Conservation (phyloP, 2,329 filamentous ascomycete genomes). For the Fusarium cicatricum region DNA sequence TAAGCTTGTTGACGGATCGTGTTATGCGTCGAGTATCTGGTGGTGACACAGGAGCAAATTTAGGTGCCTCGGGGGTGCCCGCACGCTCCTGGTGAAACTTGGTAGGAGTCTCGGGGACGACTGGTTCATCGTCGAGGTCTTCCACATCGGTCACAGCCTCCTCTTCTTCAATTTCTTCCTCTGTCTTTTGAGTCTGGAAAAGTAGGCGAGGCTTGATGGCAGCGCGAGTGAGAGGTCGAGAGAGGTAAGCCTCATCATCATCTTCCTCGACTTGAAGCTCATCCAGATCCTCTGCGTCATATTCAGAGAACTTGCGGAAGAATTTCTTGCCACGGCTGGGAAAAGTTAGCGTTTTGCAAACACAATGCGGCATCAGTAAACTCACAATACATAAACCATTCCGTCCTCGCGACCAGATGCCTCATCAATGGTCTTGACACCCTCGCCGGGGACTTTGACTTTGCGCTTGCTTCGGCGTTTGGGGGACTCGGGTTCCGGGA, state of each 20-base stretch:
- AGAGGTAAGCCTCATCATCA: slow-evolving; percentile 47
- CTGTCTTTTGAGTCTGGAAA: slow-evolving; percentile 64
- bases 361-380: slow-evolving; percentile 39
- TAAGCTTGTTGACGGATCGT: slow-evolving; percentile 62
- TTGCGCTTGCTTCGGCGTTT: slow-evolving; percentile 64
- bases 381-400: slow-evolving; percentile 80
- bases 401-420: slow-evolving; percentile 73
- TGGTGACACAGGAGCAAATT: slow-evolving; percentile 66
- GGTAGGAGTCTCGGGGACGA: slow-evolving; percentile 49
- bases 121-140: slow-evolving; percentile 47
- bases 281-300: slow-evolving; percentile 46
- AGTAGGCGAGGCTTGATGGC: slow-evolving; percentile 76
- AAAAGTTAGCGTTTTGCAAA: slow-evolving; percentile 24
- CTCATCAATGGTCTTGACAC: slow-evolving; percentile 67
- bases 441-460: slow-evolving; percentile 64
- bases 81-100: slow-evolving; percentile 43
- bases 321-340: slow-evolving; percentile 79
- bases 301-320: slow-evolving; percentile 71
- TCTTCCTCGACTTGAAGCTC: slow-evolving; percentile 48
- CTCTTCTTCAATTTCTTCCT: slow-evolving; percentile 61
- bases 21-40: slow-evolving; percentile 69
- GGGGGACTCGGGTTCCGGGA: slow-evolving; percentile 49
- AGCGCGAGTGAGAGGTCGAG: slow-evolving; percentile 68
- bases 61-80: slow-evolving; percentile 63
- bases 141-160: slow-evolving; percentile 69